Evolutionary conservation across 768 basidiomycete species (phyloP), one percentile per base, ranked within the genome.

Genomic region (Termitomyces titanicus): DNA sequence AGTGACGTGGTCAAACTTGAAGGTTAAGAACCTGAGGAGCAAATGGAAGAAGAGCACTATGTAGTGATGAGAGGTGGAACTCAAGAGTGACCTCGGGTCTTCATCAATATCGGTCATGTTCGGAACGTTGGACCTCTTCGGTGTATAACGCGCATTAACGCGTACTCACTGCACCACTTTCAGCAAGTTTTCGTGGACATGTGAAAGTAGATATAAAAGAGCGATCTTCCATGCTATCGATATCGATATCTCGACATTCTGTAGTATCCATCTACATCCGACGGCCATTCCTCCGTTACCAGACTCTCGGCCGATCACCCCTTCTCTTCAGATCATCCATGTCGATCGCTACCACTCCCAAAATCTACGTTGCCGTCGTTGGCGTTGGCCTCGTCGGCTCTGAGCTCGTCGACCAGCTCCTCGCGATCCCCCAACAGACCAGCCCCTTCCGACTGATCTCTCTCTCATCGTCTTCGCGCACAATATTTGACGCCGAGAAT

Each of bases 381-480:
- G 97, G 97, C 55, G 82, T 93, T 31, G 97, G 97, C 3, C 89
- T 96, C 50, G 97, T 99, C 24, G 97, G 97, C 27, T 78, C 83
- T 38, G 92, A 93, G 66, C 83, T 98, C 63, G 78, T 98, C 68
- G 70, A 79, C 39, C 97, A 98, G 70, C 79, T 98, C 22, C 77
- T 84, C 46, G 75, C 85, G 12, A 79, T 86, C 34, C 84, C 88
- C 2, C 57, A 75, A n/a, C 74, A 82, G 33, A 61, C 64, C 63
- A 73, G 75, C 25, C 80, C 78, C 9, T 85, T 91, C 75, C 77
- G 72, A 47, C 74, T 94, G 63, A 76, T 88, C 63, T 83, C 86
- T 17, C 75, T 92, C 54, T 78, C 86, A 44, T 86, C 87, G 22
- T 88, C 89, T 40, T 85, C 77, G 45, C 72, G 79, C 42, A 79